Evolutionary conservation across 306 rosid species (phyloP).

Genomic region (Aeschynomene evenia): DNA sequence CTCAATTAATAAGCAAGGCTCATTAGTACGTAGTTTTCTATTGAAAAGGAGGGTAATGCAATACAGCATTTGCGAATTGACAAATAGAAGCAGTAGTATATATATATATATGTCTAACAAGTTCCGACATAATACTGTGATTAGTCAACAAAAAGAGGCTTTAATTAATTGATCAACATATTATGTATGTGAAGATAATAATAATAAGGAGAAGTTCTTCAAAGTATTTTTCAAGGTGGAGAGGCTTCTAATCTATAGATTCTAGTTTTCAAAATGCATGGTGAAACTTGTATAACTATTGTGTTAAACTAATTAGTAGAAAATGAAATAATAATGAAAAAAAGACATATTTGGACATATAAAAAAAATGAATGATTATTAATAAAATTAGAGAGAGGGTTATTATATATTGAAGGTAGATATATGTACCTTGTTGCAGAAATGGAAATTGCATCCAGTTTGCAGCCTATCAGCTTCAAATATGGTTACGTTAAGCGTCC

Average conservation of each 20-base stretch:
- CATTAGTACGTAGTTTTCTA: too few species aligned
- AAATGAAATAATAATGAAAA: too few species aligned
- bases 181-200: too few species aligned
- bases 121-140: neutral
- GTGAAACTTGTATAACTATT: too few species aligned
- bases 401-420: neutral
- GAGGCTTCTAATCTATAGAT: too few species aligned
- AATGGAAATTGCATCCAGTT: conserved; percentile 37
- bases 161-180: too few species aligned
- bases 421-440: conserved; percentile 46
- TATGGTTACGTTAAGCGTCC: conserved; percentile 57
- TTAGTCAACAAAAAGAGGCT: neutral
- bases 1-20: too few species aligned
- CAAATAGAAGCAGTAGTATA: neutral
- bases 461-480: conserved; percentile 48
- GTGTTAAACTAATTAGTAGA: too few species aligned
- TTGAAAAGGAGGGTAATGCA: too few species aligned
- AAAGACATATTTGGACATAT: too few species aligned
- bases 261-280: too few species aligned
- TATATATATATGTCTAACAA: neutral
- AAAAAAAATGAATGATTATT: neutral
- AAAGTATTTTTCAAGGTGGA: neutral
- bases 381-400: conserved; percentile 3
- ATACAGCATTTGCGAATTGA: neutral
- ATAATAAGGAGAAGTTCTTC: neutral